These are phyloP conservation scores for Aspergillus wentii DNA, from an alignment of 495 filamentous ascomycete genomes.

Conservation along the genomic window DNA sequence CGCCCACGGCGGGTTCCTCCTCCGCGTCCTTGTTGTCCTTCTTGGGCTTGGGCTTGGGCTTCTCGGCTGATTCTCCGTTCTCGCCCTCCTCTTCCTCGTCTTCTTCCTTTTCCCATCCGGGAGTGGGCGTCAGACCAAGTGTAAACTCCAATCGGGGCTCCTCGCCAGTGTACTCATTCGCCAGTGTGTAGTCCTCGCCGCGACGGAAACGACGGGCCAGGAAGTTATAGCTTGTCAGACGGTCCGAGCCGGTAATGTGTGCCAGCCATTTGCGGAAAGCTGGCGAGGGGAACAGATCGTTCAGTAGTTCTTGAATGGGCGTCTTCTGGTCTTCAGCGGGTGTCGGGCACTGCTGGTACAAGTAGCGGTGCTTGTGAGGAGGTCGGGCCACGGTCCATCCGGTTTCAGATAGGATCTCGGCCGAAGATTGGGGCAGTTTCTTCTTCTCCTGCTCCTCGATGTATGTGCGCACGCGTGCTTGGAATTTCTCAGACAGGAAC, in stretches of 20 bases:
- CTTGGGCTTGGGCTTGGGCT: conserved; percentile 17
- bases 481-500: conserved; percentile 75
- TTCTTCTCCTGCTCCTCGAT: conserved; percentile 60
- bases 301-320: conserved; percentile 72
- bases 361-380: conserved; percentile 91
- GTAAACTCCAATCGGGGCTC: conserved; percentile 83
- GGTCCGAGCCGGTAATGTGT: conserved; percentile 68
- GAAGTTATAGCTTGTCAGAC: conserved; percentile 56
- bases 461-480: conserved; percentile 59
- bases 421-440: conserved; percentile 33
- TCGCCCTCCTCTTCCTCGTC: conserved; percentile 32
- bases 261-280: conserved; percentile 89
- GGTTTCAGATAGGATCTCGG: conserved; percentile 53
- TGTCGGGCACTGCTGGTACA: conserved; percentile 61
- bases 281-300: conserved; percentile 73
- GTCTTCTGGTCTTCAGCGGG: conserved; percentile 24
- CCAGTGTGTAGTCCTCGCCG: conserved; percentile 88
- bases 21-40: conserved; percentile 13
- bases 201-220: conserved; percentile 79
- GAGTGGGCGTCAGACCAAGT: conserved; percentile 73
- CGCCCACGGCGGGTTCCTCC: conserved; percentile 62
- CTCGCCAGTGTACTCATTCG: conserved; percentile 71
- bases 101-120: conserved; percentile 76
- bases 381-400: conserved; percentile 76
- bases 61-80: conserved; percentile 2